phyloP scores from a whole-genome alignment of 108 stramenopile genomes.

The Schizochytrium sp. region DNA sequence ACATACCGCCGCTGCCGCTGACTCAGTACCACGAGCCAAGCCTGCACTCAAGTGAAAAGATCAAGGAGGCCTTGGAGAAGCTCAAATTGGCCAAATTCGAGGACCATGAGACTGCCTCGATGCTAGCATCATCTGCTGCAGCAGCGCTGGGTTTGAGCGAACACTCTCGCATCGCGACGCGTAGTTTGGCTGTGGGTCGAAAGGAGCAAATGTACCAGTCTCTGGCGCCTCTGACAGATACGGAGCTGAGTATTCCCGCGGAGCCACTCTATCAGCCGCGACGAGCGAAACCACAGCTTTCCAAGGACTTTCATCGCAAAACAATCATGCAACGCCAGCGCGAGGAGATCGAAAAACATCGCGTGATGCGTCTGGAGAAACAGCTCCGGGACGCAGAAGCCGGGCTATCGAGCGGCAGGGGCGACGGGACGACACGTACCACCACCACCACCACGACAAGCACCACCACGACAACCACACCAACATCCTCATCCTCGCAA shows the following conservation, averaged over 20 bases:
- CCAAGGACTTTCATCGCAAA: not conserved
- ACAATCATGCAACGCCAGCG: slow-evolving; percentile 2
- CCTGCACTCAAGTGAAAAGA: slow-evolving; percentile 11
- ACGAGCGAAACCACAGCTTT: not conserved
- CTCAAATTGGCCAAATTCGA: not conserved
- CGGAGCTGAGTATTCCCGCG: not conserved
- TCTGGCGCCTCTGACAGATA: not conserved
- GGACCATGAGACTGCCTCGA: not conserved
- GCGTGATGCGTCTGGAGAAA: not conserved
- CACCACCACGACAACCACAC: too few relatives aligned
- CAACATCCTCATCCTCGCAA: too few relatives aligned
- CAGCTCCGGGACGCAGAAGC: not conserved
- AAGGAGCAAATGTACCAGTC: not conserved
- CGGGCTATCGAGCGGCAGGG: not conserved
- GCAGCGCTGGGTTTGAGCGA: not conserved
- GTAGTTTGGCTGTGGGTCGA: not conserved
- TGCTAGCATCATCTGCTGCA: not conserved
- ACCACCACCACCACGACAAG: not conserved
- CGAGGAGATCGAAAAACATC: not conserved
- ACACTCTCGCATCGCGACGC: not conserved
- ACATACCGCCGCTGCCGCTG: not conserved
- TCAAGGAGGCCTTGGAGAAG: not conserved
- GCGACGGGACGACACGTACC: not conserved
- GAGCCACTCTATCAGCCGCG: not conserved
- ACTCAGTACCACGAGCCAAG: not conserved